These are phyloP conservation scores for Lactarius vividus DNA, from an alignment of 768 basidiomycete genomes.

Conservation along the genomic window DNA sequence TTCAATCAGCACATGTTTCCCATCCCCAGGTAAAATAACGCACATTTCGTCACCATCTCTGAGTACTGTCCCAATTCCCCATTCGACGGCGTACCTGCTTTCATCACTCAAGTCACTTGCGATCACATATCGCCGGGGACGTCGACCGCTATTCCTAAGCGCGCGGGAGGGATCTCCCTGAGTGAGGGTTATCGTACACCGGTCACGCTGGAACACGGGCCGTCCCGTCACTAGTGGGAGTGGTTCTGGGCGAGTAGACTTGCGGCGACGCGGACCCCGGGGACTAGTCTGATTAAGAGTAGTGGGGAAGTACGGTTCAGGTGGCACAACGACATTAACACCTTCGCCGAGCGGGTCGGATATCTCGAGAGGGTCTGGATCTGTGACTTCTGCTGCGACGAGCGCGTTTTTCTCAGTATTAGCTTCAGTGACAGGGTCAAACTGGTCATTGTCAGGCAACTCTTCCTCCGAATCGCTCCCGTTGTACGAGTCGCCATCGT, in stretches of 20 bases:
- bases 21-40: constrained; percentile 23
- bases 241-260: constrained; percentile 62
- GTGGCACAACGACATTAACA: constrained; percentile 82
- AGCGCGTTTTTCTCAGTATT: constrained; percentile 87
- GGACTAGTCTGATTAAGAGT: constrained; percentile 52
- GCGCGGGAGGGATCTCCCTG: constrained; percentile 73
- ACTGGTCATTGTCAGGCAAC: constrained; percentile 59
- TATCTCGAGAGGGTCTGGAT: constrained; percentile 49
- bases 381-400: constrained; percentile 47
- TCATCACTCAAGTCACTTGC: constrained; percentile 96
- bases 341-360: constrained; percentile 90
- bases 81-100: constrained; percentile 91
- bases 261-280: constrained; percentile 49
- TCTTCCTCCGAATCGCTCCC: constrained; percentile 54
- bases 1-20: constrained; percentile 13
- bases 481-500: constrained; percentile 46
- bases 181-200: constrained; percentile 84
- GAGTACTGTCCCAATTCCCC: constrained; percentile 95
- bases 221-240: constrained; percentile 66
- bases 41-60: constrained; percentile 91
- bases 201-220: constrained; percentile 84
- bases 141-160: constrained; percentile 51
- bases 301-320: constrained; percentile 77
- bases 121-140: constrained; percentile 72
- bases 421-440: constrained; percentile 79